Conservation (phyloP, 2,329 filamentous ascomycete genomes). For the Penicillium vulpinum region DNA sequence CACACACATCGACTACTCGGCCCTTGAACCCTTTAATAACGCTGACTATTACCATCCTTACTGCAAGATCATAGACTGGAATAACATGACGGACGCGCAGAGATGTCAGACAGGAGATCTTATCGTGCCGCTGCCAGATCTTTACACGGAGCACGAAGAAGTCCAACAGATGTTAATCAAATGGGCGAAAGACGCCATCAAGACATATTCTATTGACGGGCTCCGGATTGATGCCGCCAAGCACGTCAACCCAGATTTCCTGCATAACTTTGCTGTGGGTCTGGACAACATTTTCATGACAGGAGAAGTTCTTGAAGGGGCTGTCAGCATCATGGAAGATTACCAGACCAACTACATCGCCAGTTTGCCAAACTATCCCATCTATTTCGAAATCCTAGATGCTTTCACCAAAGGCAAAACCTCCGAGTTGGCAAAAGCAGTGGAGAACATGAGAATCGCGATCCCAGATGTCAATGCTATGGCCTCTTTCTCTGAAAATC, state of each 20-base stretch:
- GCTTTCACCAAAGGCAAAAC: conserved; percentile 36
- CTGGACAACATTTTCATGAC: conserved; percentile 45
- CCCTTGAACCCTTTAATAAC: conserved; percentile 28
- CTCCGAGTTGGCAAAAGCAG: conserved; percentile 22
- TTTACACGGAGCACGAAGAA: conserved; percentile 46
- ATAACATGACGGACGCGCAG: conserved; percentile 28
- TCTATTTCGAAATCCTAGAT: conserved; percentile 35
- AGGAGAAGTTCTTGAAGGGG: conserved; percentile 46
- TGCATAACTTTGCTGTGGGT: conserved; percentile 36
- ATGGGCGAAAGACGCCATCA: conserved; percentile 43
- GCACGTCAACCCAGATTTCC: conserved; percentile 47
- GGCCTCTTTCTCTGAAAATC: conserved; percentile 60
- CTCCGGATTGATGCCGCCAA: conserved; percentile 53
- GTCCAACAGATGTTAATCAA: conserved; percentile 41
- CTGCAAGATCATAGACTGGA: conserved; percentile 36
- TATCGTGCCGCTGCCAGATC: conserved; percentile 51
- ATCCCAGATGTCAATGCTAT: conserved; percentile 49
- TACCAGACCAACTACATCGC: conserved; percentile 47
- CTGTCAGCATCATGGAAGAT: conserved; percentile 38
- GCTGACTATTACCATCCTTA: conserved; percentile 34
- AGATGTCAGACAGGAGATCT: conserved; percentile 24
- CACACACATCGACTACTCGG: conserved; percentile 27
- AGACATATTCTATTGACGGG: conserved; percentile 51
- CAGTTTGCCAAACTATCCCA: conserved; percentile 49
- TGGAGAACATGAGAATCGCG: conserved; percentile 24